Conservation (phyloP, 2,329 filamentous ascomycete genomes). For the Chaetomium sp. region DNA sequence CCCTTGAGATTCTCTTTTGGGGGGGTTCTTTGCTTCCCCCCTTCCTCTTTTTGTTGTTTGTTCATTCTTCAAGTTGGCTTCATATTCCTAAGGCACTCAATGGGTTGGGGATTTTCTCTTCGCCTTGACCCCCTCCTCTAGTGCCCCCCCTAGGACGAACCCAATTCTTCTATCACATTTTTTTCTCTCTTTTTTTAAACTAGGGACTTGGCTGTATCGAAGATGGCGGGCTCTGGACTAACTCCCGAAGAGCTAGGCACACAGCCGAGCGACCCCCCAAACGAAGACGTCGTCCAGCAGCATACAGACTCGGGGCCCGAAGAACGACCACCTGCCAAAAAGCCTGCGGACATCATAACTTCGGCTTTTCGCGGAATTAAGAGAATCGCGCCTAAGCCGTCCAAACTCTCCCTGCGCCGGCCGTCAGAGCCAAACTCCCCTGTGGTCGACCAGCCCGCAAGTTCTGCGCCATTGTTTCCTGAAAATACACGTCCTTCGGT, state of each 20-base stretch:
- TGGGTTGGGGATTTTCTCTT: no score
- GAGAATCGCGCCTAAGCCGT: conserved; percentile 41
- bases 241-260: conserved; percentile 29
- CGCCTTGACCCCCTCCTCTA: no score
- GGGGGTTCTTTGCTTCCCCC: no score
- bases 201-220: no score
- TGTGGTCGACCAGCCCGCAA: conserved; percentile 21
- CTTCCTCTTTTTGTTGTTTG: no score
- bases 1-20: no score
- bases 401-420: conserved; percentile 33
- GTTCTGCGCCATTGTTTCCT: conserved; percentile 25
- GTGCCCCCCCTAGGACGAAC: no score
- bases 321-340: conserved; percentile 32
- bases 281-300: conserved; percentile 26
- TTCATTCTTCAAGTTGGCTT: no score
- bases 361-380: conserved; percentile 47
- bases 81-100: no score
- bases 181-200: no score
- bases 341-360: conserved; percentile 43
- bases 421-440: conserved; percentile 27
- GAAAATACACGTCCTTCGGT: conserved; percentile 20
- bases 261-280: conserved; percentile 25
- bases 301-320: conserved; percentile 42
- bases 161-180: no score
- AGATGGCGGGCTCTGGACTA: conserved; percentile 29